Base-by-base conservation (phyloP, 768 basidiomycete genomes). In the Leucocoprinus leucothites region DNA sequence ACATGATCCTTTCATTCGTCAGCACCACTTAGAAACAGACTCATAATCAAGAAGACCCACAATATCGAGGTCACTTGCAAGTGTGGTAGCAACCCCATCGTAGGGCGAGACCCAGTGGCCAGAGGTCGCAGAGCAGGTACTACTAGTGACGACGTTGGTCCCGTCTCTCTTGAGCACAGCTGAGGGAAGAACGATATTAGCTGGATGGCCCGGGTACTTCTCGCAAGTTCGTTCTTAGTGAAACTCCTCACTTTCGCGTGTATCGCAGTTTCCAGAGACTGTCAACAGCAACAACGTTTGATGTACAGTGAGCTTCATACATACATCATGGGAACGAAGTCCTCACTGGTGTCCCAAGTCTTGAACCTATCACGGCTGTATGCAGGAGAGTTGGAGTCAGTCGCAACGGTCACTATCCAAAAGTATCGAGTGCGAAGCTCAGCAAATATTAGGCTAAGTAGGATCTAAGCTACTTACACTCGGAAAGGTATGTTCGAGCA, bases 41-140 rank as follows among this genome's bases (percentile, higher is more conserved):
- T 9, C 21, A 2, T 43, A 38, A 38, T 47, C 3, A 31, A 11
- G 4, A 2, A 28, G 31, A 41, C 9, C 26, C 50, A 80, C 79
- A 56, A 82, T 83, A 60, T 82, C 79, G 41, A 82, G 68, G 51
- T 75, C 72, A 53, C 77, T 81, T 2, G 76, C 71, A 16, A 72
- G 55, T 7, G 63, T 74, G 25, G 78, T 79, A 3, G 72, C 41
- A 21, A 80, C 73, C 46, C 67, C 66, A 57, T 84, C 82, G 59
- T 81, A 84, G 14, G 78, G 74, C 9, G 78, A 79, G 2, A 77
- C 72, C 81, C 80, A 81, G 18, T 70, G 61, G 2, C 80, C 80
- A 2, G 78, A 80, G n/a, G 73, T 79, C 0, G 74, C 65, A 9
- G 63, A 58, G 61, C 80, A 82, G 22, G 68, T 61, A 53, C 63